Evolutionary conservation across 2,329 filamentous ascomycete genomes (phyloP), one percentile per base, ranked within the genome.

Genomic region (Pestalotiopsis sp.): DNA sequence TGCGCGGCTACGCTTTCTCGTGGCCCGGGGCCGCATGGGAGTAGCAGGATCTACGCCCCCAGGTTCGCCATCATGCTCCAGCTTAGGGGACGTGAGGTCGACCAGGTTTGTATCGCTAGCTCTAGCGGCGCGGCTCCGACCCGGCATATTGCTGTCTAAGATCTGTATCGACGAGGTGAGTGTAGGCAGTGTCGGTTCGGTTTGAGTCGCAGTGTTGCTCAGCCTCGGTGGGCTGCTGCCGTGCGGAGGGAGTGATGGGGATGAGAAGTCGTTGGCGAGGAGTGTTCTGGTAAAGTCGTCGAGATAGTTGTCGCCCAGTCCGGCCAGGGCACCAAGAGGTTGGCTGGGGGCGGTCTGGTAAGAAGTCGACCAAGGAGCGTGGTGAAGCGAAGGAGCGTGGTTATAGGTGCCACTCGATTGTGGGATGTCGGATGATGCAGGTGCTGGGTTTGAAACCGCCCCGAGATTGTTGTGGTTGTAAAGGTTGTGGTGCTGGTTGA

Each of bases 201-300:
- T 63, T 58, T 11, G 69, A 59, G 13, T 69, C 65, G 5, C 68
- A 70, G 39, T 64, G 62, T 52, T 69, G 20, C 68, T 63, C 6
- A 39, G 64, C 7, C 68, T 71, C 14, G 60, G 60, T 58, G 74
- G 74, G 9, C 71, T 73, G 27, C 72, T 74, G 60, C 71, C 74
- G 59, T 74, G 67, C 2, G 76, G 73, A 6, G 76, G 76, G 17
- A 78, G 67, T 13, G 76, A 77, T 9, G 76, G 75, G 23, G 76
- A 78, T n/a, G 76, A 73, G 60, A 79, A 78, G 58, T 76, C 68
- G 39, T 70, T 70, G 17, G 68, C 70, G 55, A 70, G 73, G 25
- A 78, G 65, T 23, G 71, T 41, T 20, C 68, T 7, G 36, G 77
- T 57, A 14, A 67, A 64, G 59, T 77, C 74, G 71, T 77, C 75